Evolutionary conservation across 345 rosid species (phyloP).

Genomic region (Rhizophora mangle): DNA sequence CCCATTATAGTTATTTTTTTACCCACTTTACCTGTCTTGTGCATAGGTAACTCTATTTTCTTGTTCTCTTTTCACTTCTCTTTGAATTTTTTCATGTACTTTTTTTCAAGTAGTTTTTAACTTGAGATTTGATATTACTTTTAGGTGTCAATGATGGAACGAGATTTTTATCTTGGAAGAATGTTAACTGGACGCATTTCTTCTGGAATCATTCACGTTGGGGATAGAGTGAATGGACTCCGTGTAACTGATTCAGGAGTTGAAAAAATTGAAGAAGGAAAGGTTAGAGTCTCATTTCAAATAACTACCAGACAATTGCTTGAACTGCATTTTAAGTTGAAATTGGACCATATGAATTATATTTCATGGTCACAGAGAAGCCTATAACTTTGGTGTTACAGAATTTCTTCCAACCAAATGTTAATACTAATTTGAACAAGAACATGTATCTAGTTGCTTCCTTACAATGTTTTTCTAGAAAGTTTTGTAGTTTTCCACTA

Average conservation of each 20-base stretch:
- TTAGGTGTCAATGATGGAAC: constrained; percentile 99
- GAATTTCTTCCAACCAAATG: no score
- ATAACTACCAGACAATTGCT: constrained; percentile 1
- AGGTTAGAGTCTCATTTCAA: constrained; percentile 43
- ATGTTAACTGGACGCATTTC: constrained; percentile 86
- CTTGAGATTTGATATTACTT: constrained; percentile 20
- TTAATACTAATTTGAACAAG: neutral
- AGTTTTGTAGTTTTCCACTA: no score
- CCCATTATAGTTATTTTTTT: no score
- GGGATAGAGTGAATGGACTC: constrained; percentile 79
- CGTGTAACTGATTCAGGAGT: constrained; percentile 58
- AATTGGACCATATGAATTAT: neutral
- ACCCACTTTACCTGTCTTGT: no score
- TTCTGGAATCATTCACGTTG: constrained; percentile 72
- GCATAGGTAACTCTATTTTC: no score
- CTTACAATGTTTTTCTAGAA: no score
- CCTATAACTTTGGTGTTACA: neutral
- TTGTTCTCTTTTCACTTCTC: neutral
- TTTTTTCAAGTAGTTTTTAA: constrained; percentile 5
- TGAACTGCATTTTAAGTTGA: constrained; percentile 10
- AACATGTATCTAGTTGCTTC: neutral
- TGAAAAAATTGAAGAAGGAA: constrained; percentile 93
- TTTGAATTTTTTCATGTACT: neutral
- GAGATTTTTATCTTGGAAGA: constrained; percentile 83
- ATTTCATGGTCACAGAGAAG: neutral